These are phyloP conservation scores for Phoenix roebelenii DNA, from an alignment of 176 grass and related monocot species.

Conservation along the genomic window DNA sequence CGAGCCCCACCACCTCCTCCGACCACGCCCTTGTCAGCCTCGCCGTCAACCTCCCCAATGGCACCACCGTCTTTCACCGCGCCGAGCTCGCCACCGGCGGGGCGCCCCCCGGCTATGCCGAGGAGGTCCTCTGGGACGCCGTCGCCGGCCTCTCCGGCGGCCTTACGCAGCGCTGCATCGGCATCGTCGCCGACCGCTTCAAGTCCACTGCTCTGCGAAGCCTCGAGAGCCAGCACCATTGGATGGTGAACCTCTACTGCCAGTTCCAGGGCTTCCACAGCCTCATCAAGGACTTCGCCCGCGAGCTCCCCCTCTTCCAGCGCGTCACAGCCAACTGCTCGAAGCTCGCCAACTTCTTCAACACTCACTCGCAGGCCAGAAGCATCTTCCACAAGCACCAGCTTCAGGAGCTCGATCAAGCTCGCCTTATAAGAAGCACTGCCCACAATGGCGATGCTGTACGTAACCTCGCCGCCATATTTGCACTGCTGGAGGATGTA, in stretches of 20 bases:
- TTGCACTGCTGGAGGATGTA: conserved; percentile 60
- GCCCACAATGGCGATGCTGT: not conserved
- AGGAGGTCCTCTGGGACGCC: conserved; percentile 27
- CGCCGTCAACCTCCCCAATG: conserved; percentile 29
- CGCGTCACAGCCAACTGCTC: conserved; percentile 35
- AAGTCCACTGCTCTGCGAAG: conserved; percentile 46
- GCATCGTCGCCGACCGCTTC: conserved; percentile 82
- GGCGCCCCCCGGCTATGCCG: conserved; percentile 40
- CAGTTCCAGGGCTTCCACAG: conserved; percentile 36
- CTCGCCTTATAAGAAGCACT: conserved; percentile 20
- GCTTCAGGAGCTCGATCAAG: conserved; percentile 45
- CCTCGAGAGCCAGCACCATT: conserved; percentile 56
- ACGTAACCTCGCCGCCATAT: conserved; percentile 8
- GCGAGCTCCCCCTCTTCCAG: conserved; percentile 51
- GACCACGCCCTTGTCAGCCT: conserved; percentile 16
- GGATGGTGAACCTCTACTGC: conserved; percentile 85
- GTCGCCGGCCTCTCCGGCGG: conserved; percentile 27
- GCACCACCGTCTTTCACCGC: conserved; percentile 8
- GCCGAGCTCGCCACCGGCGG: not conserved
- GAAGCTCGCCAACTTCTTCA: conserved; percentile 63
- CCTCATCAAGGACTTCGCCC: conserved; percentile 46
- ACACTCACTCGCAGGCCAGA: conserved; percentile 33
- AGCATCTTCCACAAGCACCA: conserved; percentile 55
- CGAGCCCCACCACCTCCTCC: not conserved
- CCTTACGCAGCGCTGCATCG: conserved; percentile 42